These are phyloP conservation scores for Exophiala sp. DNA, from an alignment of 2,329 filamentous ascomycete species.

Conservation along the genomic window DNA sequence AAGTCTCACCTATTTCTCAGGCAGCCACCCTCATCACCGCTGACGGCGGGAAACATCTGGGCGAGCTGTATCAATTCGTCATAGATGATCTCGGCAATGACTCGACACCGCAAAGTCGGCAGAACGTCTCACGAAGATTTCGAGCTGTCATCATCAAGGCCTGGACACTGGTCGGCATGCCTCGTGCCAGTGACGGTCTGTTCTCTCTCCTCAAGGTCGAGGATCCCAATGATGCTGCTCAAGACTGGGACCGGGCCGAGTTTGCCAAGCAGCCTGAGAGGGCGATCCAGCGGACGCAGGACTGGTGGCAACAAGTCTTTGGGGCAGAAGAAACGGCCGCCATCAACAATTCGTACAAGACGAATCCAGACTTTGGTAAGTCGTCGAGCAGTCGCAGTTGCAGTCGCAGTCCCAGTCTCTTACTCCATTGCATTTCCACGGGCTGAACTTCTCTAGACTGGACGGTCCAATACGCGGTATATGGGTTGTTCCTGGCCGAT, in stretches of 20 bases:
- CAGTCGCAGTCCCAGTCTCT: too few species aligned
- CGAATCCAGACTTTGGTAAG: too few species aligned
- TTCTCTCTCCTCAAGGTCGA: not conserved
- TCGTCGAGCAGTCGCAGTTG: too few species aligned
- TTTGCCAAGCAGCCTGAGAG: not conserved
- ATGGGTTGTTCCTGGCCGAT: not conserved
- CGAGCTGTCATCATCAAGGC: constrained; percentile 1
- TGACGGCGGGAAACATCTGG: too few species aligned
- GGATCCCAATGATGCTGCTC: not conserved
- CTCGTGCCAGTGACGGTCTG: not conserved
- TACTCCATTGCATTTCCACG: too few species aligned
- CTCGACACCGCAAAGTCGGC: not conserved
- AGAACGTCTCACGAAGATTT: not conserved
- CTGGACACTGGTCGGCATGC: constrained; percentile 2
- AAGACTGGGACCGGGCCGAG: too few species aligned
- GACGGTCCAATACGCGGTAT: not conserved
- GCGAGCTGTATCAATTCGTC: too few species aligned
- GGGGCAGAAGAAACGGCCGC: too few species aligned
- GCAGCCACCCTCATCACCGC: too few species aligned
- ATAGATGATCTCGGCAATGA: too few species aligned
- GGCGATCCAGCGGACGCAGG: not conserved
- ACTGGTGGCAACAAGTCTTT: not conserved
- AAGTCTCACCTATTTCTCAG: too few species aligned
- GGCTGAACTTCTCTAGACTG: not conserved
- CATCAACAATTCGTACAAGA: too few species aligned